Base-by-base conservation (phyloP, 2,329 filamentous ascomycete species). In the Trichoderma sp. region DNA sequence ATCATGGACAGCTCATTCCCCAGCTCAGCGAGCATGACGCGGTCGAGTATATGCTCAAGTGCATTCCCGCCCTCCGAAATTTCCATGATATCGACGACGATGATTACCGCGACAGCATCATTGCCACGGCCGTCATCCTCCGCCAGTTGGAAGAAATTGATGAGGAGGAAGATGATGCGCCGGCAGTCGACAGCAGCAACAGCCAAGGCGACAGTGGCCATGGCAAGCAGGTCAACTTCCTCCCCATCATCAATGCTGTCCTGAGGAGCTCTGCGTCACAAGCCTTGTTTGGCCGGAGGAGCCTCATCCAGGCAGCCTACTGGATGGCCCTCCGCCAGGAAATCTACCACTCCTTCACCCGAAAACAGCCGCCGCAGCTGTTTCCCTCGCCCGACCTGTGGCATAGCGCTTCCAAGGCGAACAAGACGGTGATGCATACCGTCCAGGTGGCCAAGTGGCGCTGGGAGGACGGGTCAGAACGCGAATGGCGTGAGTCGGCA, bases 321-420 rank as follows among this genome's bases (percentile, higher is more conserved):
- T 79, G 77, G 77, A 78, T 79, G 72, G 77, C 77, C 2, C 71
- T 79, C 21, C 63, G 77, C 30, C 77, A 79, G 60, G 77, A 79
- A 48, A 78, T 79, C 4, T 79, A 77, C 64, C 76, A 79, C 56
- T 78, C 77, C 0, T 77, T 79, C 44, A 79, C 77, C 2, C 73
- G 75, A 39, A 71, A 72, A 7, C 75, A 79, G 12, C 72, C 77
- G 0, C 77, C 77, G 0, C 76, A 79, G 67, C 73, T 79, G 47
- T 72, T 74, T 3, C 71, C 78, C 0, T 73, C 74, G 1, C 69
- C 73, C 0, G 76, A 76, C 10, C 73, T 76, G 24, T 77, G 76
- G 54, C 70, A 73, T 4, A 72, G 70, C 2, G 74, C 77, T 0
- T 77, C 77, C 0, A 74, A 72, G 9, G 77, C 77, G 1, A 79